Evolutionary conservation across 2,329 filamentous ascomycete species (phyloP), one percentile per base, ranked within the genome.

Genomic region (Fusarium denticulatum): DNA sequence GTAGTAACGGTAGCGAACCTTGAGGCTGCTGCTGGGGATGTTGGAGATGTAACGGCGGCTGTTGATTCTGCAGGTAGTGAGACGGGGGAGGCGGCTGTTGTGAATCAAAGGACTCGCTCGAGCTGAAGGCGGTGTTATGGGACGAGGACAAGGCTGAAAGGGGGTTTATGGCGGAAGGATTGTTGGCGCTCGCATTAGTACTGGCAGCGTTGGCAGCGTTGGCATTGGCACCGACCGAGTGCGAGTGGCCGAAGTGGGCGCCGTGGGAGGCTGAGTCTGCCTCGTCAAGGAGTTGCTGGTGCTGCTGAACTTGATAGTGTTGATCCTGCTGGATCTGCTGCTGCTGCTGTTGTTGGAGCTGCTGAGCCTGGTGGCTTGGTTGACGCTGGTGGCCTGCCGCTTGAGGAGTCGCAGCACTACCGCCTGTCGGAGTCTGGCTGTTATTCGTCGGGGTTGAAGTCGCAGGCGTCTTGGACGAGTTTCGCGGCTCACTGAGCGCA

Each of bases 401-500:
- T 52, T 74, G 65, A 49, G 67, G 39, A 67, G 71, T 67, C 60
- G 65, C 47, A 75, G 73, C 72, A 69, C 74, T 69, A 60, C 64
- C 67, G 64, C 72, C 64, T 77, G 81, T 60, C 36, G 71, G 62
- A 57, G 67, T 61, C 46, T 57, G 55, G 57, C 47, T 67, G 40
- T 45, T 67, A 40, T 40, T 73, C 57, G 70, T 63, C 36, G 71
- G 43, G 40, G 71, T 62, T 42, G 65, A 57, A 15, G 71, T 50
- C 62, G 64, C 42, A n/a, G 64, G 45, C 52, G 67, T 60, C 56
- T 74, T 74, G 47, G 71, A 70, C 78, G 82, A 81, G 76, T 79
- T 82, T 81, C 76, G 82, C 63, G 76, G 80, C 79, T 87, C 87
- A 77, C 83, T 82, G 77, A 89, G 83, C 73, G 86, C 85, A 79